These are phyloP conservation scores for Daldinia concentrica DNA, from an alignment of 495 filamentous ascomycete genomes.

Conservation along the genomic window DNA sequence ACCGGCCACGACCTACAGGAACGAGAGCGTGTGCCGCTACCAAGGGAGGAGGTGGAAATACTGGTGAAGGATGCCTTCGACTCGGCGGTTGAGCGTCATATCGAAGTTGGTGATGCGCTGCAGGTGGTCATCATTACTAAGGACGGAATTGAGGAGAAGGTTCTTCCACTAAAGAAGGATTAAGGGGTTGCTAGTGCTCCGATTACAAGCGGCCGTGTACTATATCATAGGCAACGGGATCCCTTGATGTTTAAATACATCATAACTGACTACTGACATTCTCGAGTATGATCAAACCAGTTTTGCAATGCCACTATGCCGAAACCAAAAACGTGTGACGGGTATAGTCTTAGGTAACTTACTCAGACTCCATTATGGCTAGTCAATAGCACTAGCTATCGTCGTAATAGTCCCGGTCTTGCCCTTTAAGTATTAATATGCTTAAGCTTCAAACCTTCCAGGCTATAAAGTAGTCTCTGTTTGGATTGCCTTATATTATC, in stretches of 20 bases:
- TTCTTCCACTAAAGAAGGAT: conserved; percentile 88
- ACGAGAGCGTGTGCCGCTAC: conserved; percentile 70
- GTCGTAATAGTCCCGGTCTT: neutral
- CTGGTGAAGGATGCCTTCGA: conserved; percentile 97
- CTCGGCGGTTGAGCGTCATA: conserved; percentile 96
- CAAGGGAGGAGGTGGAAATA: conserved; percentile 77
- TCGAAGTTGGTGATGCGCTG: conserved; percentile 95
- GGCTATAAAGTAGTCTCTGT: neutral
- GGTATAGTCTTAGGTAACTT: neutral
- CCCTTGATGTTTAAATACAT: conserved; percentile 32
- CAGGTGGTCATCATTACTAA: conserved; percentile 93
- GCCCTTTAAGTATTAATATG: neutral
- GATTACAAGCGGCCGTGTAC: conserved; percentile 33
- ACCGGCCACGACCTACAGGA: conserved; percentile 81
- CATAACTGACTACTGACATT: conserved; percentile 21
- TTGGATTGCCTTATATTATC: neutral
- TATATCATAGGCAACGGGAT: conserved; percentile 40
- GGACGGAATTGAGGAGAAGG: conserved; percentile 87
- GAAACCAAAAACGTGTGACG: neutral
- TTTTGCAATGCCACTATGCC: neutral
- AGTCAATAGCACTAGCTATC: neutral
- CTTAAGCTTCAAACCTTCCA: neutral
- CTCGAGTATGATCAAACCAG: neutral
- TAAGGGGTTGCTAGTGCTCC: conserved; percentile 52
- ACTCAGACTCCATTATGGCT: neutral